A percentile compares a stretch with the other conserved stretches of the same genome.
These are phyloP conservation scores for Erysimum cheiri DNA, from an alignment of 441 rosid genomes.

Conservation along the genomic window DNA sequence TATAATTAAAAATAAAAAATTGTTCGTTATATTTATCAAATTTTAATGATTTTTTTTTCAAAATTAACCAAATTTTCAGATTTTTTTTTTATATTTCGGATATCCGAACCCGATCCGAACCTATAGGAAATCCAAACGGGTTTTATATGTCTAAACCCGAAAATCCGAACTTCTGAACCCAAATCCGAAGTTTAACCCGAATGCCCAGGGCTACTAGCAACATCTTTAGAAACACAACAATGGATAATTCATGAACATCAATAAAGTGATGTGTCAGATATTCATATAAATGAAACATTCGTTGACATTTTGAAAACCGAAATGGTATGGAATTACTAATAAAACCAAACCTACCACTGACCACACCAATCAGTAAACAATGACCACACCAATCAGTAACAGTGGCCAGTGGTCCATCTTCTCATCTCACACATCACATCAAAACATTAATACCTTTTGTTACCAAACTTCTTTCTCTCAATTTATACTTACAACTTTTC, in stretches of 20 bases:
- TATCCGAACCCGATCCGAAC: too few species aligned
- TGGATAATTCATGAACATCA: slow-evolving; percentile 18
- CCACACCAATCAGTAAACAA: slow-evolving; percentile 27
- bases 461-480: slow-evolving; percentile 13
- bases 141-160: too few species aligned
- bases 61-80: too few species aligned
- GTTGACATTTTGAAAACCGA: slow-evolving; percentile 18
- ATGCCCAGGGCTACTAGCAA: too few species aligned
- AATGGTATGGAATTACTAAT: slow-evolving; percentile 23
- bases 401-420: slow-evolving; percentile 44
- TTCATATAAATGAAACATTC: slow-evolving; percentile 4
- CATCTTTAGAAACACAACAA: not conserved
- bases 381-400: slow-evolving; percentile 31
- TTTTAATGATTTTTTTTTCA: too few species aligned
- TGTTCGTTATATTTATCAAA: too few species aligned
- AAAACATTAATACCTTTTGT: slow-evolving; percentile 38
- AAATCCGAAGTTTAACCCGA: too few species aligned
- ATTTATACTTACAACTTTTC: slow-evolving; percentile 30
- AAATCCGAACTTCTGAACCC: too few species aligned
- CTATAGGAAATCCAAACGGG: too few species aligned
- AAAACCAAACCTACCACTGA: slow-evolving; percentile 34
- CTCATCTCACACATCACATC: slow-evolving; percentile 35
- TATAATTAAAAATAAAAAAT: too few species aligned
- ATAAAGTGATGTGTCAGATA: slow-evolving; percentile 25
- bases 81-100: too few species aligned